A percentile compares a stretch with the other conserved stretches of the same genome.
These are phyloP conservation scores for Odontarrhena argentea DNA, from an alignment of 345 rosid genomes.

Conservation along the genomic window DNA sequence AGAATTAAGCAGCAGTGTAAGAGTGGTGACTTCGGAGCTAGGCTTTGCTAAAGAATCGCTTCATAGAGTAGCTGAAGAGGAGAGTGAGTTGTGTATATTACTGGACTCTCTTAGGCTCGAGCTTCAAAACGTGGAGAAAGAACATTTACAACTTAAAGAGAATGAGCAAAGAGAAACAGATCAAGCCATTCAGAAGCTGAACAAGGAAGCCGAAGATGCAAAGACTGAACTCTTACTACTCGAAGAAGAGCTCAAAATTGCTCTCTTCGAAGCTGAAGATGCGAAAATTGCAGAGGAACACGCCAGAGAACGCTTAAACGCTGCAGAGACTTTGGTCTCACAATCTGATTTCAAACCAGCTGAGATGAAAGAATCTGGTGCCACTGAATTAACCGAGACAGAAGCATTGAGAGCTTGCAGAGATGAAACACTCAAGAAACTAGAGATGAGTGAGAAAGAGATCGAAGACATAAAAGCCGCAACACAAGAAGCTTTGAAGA, in stretches of 20 bases:
- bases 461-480: slow-evolving; percentile 73
- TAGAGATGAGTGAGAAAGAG: slow-evolving; percentile 66
- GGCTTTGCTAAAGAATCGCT: slow-evolving; percentile 82
- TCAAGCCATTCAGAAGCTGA: slow-evolving; percentile 58
- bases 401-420: slow-evolving; percentile 94
- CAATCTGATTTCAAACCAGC: slow-evolving; percentile 67
- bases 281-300: slow-evolving; percentile 64
- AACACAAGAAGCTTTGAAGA: slow-evolving; percentile 67
- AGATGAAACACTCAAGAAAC: slow-evolving; percentile 70
- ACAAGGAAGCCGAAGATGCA: slow-evolving; percentile 62
- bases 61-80: slow-evolving; percentile 78
- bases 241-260: slow-evolving; percentile 66
- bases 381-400: slow-evolving; percentile 73
- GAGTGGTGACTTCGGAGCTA: slow-evolving; percentile 72
- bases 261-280: slow-evolving; percentile 70
- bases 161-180: slow-evolving; percentile 66
- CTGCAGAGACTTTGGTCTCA: slow-evolving; percentile 59
- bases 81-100: slow-evolving; percentile 56
- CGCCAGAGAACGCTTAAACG: slow-evolving; percentile 60
- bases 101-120: slow-evolving; percentile 73
- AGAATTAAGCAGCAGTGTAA: slow-evolving; percentile 54
- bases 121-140: slow-evolving; percentile 75
- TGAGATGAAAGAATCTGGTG: slow-evolving; percentile 73
- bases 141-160: slow-evolving; percentile 67
- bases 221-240: slow-evolving; percentile 44